Evolutionary conservation across 2,329 filamentous ascomycete genomes (phyloP).

Genomic region (Xylaria sp.): DNA sequence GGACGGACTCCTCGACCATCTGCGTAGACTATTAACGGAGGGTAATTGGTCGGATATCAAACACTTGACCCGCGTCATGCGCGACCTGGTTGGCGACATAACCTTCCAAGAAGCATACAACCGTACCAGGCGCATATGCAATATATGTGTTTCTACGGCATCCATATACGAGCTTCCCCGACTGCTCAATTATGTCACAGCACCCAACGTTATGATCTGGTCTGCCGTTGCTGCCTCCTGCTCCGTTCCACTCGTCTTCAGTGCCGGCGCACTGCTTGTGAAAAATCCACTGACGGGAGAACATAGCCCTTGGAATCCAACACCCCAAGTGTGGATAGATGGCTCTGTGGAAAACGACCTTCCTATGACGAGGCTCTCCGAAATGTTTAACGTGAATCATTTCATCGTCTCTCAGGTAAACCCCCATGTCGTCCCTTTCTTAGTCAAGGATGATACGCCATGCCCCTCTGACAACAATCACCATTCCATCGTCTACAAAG

Average conservation of each 20-base stretch:
- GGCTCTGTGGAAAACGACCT: slow-evolving; percentile 95
- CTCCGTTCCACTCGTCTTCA: slow-evolving; percentile 88
- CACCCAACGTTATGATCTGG: slow-evolving; percentile 95
- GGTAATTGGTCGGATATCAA: slow-evolving; percentile 87
- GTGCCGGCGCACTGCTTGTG: slow-evolving; percentile 78
- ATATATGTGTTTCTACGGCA: slow-evolving; percentile 91
- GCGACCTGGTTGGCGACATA: slow-evolving; percentile 81
- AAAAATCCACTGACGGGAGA: slow-evolving; percentile 85
- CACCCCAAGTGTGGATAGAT: slow-evolving; percentile 88
- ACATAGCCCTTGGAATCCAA: slow-evolving; percentile 84
- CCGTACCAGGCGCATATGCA: slow-evolving; percentile 88
- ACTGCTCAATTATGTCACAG: slow-evolving; percentile 90
- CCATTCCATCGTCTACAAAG: slow-evolving; percentile 48
- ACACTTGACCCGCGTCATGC: slow-evolving; percentile 84
- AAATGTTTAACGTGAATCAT: slow-evolving; percentile 98
- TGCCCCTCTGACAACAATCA: slow-evolving; percentile 49
- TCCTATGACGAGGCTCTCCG: slow-evolving; percentile 86
- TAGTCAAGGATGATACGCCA: slow-evolving; percentile 76
- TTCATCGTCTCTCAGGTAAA: slow-evolving; percentile 98
- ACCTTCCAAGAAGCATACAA: slow-evolving; percentile 98
- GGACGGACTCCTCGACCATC: slow-evolving; percentile 73
- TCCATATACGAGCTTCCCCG: slow-evolving; percentile 87
- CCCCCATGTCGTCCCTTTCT: slow-evolving; percentile 89
- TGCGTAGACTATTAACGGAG: slow-evolving; percentile 79
- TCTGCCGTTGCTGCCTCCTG: slow-evolving; percentile 96